Conservation (phyloP, 2,329 filamentous ascomycete genomes). For the Orbilia brochopaga region DNA sequence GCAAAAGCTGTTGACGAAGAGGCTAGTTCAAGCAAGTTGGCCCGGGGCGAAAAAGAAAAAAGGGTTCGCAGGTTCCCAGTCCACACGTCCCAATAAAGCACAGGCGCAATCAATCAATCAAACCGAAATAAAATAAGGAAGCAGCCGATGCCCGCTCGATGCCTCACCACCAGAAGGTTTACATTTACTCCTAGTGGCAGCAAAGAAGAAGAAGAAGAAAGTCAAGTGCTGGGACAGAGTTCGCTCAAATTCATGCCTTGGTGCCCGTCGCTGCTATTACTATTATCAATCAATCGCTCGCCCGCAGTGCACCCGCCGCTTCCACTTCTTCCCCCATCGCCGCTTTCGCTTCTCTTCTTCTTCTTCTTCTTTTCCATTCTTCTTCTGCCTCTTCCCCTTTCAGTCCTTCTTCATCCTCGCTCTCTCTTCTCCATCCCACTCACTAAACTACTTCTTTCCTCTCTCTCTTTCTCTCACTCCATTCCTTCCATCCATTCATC, state of each 20-base stretch:
- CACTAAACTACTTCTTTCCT: background rate
- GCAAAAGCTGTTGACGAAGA: too few relatives aligned
- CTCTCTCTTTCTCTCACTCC: background rate
- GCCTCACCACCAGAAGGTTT: too few relatives aligned
- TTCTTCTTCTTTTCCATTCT: slow-evolving; percentile 10
- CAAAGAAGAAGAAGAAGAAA: background rate
- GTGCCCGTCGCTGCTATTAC: background rate
- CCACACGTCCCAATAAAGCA: background rate
- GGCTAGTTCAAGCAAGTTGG: background rate
- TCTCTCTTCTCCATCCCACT: background rate
- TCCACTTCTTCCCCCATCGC: slow-evolving; percentile 12
- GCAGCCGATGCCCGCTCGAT: background rate
- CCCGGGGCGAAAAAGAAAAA: background rate
- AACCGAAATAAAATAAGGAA: slow-evolving; percentile 5
- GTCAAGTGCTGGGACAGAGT: background rate
- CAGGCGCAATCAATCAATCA: background rate
- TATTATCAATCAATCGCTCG: slow-evolving; percentile 32
- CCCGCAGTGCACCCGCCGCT: too few relatives aligned
- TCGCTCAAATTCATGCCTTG: too few relatives aligned
- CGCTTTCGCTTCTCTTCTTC: slow-evolving; percentile 13
- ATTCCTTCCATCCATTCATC: background rate
- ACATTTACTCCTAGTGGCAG: background rate
- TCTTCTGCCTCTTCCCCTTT: slow-evolving; percentile 14
- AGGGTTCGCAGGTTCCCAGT: background rate
- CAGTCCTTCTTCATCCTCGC: slow-evolving; percentile 1